A percentile compares a stretch with the other conserved stretches of the same genome.
Evolutionary conservation across 371 early-diverging fungal species (phyloP).

Genomic region (Chytridium lagenaria): DNA sequence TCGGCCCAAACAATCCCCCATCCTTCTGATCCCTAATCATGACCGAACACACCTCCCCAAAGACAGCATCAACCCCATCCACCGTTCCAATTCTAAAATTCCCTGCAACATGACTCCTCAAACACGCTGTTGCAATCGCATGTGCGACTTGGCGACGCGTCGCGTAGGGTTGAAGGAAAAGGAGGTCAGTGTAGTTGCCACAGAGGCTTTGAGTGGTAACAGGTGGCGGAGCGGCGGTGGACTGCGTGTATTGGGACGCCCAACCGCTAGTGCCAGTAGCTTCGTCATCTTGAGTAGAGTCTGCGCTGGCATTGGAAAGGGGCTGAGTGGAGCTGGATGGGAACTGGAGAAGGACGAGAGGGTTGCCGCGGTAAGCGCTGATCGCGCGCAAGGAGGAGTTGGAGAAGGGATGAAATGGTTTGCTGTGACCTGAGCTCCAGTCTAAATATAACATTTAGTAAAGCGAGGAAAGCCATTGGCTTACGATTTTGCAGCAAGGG

Average conservation of each 20-base stretch:
- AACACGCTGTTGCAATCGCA: slow-evolving; percentile 61
- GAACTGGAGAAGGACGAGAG: slow-evolving; percentile 51
- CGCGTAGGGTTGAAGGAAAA: slow-evolving; percentile 78
- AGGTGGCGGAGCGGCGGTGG: background rate
- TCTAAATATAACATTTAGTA: background rate
- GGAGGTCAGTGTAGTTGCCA: slow-evolving; percentile 76
- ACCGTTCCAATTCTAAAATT: slow-evolving; percentile 64
- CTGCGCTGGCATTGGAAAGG: background rate
- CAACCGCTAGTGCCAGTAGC: background rate
- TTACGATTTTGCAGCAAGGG: slow-evolving; percentile 40
- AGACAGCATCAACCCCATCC: slow-evolving; percentile 79
- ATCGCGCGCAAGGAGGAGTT: slow-evolving; percentile 61
- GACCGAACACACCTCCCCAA: slow-evolving; percentile 78
- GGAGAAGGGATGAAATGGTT: slow-evolving; percentile 59
- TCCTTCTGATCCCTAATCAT: slow-evolving; percentile 80
- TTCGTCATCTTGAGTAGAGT: background rate
- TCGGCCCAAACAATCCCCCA: slow-evolving; percentile 21
- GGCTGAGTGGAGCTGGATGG: slow-evolving; percentile 45
- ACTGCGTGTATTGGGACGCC: slow-evolving; percentile 10
- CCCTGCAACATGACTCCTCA: slow-evolving; percentile 38
- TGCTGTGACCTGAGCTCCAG: slow-evolving; percentile 55
- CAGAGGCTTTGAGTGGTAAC: slow-evolving; percentile 20
- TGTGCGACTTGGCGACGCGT: slow-evolving; percentile 83
- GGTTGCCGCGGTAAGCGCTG: slow-evolving; percentile 64
- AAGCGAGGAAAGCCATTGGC: slow-evolving; percentile 5